Conservation (phyloP, 306 rosid species). For the Senna siamea region DNA sequence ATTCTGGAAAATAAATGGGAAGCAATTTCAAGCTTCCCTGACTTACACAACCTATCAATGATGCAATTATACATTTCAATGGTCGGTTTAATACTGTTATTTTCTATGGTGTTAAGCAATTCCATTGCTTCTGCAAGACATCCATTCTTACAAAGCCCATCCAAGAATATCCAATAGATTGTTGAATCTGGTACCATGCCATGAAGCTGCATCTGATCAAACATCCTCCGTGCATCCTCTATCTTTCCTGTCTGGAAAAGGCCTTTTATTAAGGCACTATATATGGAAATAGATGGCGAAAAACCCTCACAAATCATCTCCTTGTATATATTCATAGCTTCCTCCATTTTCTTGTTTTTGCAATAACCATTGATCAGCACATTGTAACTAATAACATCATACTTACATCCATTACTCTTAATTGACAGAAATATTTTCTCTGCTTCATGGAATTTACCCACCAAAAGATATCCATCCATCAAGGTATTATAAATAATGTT, state of each 20-base stretch:
- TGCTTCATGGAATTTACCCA: constrained; percentile 43
- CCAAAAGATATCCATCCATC: constrained; percentile 52
- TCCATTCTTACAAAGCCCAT: constrained; percentile 54
- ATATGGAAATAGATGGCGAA: constrained; percentile 40
- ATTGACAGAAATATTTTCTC: constrained; percentile 39
- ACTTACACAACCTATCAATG: constrained; percentile 40
- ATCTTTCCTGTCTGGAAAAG: constrained; percentile 45
- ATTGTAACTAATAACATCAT: constrained; percentile 40
- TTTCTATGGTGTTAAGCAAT: constrained; percentile 39
- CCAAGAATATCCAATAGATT: constrained; percentile 32
- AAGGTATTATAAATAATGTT: constrained; percentile 34
- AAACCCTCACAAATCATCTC: constrained; percentile 47
- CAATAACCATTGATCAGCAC: constrained; percentile 53
- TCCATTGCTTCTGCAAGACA: constrained; percentile 46
- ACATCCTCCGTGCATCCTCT: constrained; percentile 44
- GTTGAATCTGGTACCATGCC: constrained; percentile 33
- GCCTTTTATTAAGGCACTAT: constrained; percentile 31
- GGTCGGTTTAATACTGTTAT: constrained; percentile 19
- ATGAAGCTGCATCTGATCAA: constrained; percentile 45
- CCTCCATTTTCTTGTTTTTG: constrained; percentile 44
- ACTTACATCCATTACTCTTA: constrained; percentile 40
- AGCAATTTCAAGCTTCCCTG: constrained; percentile 47
- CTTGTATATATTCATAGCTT: constrained; percentile 45
- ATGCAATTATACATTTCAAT: constrained; percentile 11
- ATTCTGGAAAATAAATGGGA: constrained; percentile 43